These are phyloP conservation scores for Tardiomyces digboiensis DNA, from an alignment of 1,139 yeast genomes.

Conservation along the genomic window DNA sequence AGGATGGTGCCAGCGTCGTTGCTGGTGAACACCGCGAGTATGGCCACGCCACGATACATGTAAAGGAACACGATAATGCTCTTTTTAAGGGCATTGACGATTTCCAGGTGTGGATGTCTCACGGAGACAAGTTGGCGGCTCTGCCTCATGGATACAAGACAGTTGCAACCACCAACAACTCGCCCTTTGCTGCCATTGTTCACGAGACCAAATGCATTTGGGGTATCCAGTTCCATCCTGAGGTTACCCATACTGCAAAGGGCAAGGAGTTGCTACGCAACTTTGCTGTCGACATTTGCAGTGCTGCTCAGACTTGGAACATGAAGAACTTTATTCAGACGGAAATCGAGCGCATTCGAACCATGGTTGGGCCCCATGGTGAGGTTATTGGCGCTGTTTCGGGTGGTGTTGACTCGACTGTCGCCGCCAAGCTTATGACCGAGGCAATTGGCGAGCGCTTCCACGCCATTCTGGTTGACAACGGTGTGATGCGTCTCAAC, in stretches of 20 bases:
- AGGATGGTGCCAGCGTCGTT: conserved; percentile 85
- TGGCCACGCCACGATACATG: conserved; percentile 89
- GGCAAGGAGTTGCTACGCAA: conserved; percentile 83
- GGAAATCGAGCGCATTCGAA: conserved; percentile 86
- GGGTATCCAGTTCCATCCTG: conserved; percentile 99
- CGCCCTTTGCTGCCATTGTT: conserved; percentile 92
- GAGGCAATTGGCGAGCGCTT: conserved; percentile 98
- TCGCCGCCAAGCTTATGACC: conserved; percentile 96
- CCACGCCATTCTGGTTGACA: conserved; percentile 97
- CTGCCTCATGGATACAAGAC: conserved; percentile 85
- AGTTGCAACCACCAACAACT: conserved; percentile 87
- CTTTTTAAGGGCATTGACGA: conserved; percentile 84
- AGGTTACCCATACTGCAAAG: conserved; percentile 91
- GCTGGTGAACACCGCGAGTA: conserved; percentile 98
- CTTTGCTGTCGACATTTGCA: conserved; percentile 87
- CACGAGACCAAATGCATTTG: conserved; percentile 64
- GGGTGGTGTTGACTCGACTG: conserved; percentile 99
- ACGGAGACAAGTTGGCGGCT: conserved; percentile 90
- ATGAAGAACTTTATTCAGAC: conserved; percentile 97
- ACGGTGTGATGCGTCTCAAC: conserved; percentile 93
- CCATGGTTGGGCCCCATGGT: conserved; percentile 92
- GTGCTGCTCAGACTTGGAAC: conserved; percentile 87
- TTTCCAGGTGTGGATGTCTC: conserved; percentile 99
- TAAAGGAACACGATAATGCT: conserved; percentile 56
- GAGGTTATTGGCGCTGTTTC: conserved; percentile 99